Evolutionary conservation across 257 asterid genomes (phyloP).

Genomic region (Prunella vulgaris): DNA sequence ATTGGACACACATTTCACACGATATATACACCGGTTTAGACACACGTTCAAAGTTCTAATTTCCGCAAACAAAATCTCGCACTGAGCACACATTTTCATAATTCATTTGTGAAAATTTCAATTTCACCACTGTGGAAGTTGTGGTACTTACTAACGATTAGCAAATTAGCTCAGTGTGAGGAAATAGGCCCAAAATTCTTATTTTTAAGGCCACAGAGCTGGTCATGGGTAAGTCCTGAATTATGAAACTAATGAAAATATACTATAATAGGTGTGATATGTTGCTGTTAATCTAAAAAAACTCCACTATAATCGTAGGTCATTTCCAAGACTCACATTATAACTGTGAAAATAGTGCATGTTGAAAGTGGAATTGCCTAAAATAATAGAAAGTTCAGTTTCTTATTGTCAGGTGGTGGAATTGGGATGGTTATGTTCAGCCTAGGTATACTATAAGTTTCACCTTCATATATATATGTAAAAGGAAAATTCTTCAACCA

Average conservation of each 20-base stretch:
- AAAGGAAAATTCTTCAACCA: slow-evolving; percentile 5
- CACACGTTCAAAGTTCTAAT: no score
- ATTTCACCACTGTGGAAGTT: neutral
- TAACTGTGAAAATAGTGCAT: no score
- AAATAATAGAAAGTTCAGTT: slow-evolving; percentile 56
- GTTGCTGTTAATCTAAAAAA: neutral
- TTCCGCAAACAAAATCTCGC: no score
- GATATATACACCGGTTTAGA: no score
- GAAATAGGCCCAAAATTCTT: neutral
- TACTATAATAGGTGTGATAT: neutral
- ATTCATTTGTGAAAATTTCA: no score
- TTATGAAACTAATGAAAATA: neutral
- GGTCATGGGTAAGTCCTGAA: neutral
- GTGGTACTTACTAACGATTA: neutral
- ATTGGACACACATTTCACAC: no score
- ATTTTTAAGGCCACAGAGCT: neutral
- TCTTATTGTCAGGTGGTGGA: slow-evolving; percentile 78
- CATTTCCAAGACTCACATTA: no score
- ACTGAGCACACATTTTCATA: no score
- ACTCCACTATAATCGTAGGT: no score
- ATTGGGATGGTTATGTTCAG: slow-evolving; percentile 99
- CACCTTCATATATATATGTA: slow-evolving; percentile 2
- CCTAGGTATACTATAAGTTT: slow-evolving; percentile 49
- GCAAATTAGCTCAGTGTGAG: neutral
- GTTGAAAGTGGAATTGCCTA: no score